A percentile compares a stretch with the other conserved stretches of the same genome.
These are phyloP conservation scores for Calocera cornea DNA, from an alignment of 768 basidiomycete species.

Conservation along the genomic window DNA sequence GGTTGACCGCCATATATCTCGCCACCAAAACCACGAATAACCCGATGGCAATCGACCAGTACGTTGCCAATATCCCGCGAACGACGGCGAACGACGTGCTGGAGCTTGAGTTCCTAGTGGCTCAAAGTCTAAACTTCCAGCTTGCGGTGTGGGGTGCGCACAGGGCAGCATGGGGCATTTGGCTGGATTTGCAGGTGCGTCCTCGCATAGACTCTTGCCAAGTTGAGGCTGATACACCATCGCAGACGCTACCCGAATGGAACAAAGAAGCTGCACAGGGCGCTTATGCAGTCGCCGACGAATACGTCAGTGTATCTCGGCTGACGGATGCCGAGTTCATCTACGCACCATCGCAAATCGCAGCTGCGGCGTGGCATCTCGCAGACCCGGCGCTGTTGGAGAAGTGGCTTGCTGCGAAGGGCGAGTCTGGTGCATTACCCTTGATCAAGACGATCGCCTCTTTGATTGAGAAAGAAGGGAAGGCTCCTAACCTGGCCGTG, in stretches of 20 bases:
- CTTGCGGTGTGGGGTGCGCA: constrained; percentile 89
- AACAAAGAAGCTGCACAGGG: constrained; percentile 37
- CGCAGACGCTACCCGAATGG: constrained; percentile 45
- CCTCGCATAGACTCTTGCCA: not conserved
- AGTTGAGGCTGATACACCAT: not conserved
- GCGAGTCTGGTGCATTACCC: constrained; percentile 17
- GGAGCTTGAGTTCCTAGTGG: constrained; percentile 88
- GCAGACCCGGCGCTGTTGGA: constrained; percentile 45
- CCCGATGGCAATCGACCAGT: constrained; percentile 74
- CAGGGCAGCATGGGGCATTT: constrained; percentile 74
- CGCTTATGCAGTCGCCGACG: constrained; percentile 52
- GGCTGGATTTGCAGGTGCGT: constrained; percentile 73
- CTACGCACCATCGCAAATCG: constrained; percentile 88
- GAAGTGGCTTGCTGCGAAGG: constrained; percentile 38
- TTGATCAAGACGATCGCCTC: constrained; percentile 39
- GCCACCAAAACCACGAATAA: constrained; percentile 97
- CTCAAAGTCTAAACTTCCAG: constrained; percentile 87
- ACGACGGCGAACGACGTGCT: constrained; percentile 73
- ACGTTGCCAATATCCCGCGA: constrained; percentile 70
- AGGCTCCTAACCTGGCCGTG: constrained; percentile 60
- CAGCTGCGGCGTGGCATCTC: constrained; percentile 61
- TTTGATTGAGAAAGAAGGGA: constrained; percentile 41
- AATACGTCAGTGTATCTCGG: constrained; percentile 61
- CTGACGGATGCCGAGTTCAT: constrained; percentile 84
- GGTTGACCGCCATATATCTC: constrained; percentile 89